Conservation (phyloP, 305 asterid genomes). For the Fraxinus ornus region DNA sequence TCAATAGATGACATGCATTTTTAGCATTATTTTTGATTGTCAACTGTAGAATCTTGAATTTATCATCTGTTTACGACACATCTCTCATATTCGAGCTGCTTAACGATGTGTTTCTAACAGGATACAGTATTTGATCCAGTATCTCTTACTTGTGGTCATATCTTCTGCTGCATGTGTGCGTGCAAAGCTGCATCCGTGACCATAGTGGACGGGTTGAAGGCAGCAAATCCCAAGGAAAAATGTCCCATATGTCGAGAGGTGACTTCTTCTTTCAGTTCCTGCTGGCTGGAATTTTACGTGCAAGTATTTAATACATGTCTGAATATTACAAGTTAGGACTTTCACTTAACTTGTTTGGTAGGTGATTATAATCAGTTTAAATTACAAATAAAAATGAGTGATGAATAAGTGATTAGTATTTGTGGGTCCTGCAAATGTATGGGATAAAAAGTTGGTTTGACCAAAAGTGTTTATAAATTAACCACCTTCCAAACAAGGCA, state of each 20-base stretch:
- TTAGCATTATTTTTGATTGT: neutral
- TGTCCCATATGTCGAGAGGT: constrained; percentile 97
- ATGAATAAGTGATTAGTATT: neutral
- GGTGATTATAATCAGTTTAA: neutral
- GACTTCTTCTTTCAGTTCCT: neutral
- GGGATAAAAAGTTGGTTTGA: neutral
- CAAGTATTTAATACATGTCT: neutral
- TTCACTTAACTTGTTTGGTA: neutral
- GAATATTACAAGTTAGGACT: neutral
- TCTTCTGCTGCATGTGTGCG: constrained; percentile 85
- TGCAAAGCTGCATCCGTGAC: constrained; percentile 90
- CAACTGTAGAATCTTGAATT: neutral
- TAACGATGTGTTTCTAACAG: constrained; percentile 35
- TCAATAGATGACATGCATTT: neutral
- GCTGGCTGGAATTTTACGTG: neutral
- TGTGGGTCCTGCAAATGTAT: neutral
- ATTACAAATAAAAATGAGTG: neutral
- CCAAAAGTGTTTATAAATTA: neutral
- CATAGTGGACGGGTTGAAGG: constrained; percentile 69
- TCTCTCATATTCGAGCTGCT: neutral
- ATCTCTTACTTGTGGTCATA: constrained; percentile 84
- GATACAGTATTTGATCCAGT: constrained; percentile 88
- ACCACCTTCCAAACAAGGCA: neutral
- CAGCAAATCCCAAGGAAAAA: constrained; percentile 50
- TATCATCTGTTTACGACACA: neutral